These are phyloP conservation scores for Plantago coronopus DNA, from an alignment of 305 asterid genomes.

Conservation along the genomic window DNA sequence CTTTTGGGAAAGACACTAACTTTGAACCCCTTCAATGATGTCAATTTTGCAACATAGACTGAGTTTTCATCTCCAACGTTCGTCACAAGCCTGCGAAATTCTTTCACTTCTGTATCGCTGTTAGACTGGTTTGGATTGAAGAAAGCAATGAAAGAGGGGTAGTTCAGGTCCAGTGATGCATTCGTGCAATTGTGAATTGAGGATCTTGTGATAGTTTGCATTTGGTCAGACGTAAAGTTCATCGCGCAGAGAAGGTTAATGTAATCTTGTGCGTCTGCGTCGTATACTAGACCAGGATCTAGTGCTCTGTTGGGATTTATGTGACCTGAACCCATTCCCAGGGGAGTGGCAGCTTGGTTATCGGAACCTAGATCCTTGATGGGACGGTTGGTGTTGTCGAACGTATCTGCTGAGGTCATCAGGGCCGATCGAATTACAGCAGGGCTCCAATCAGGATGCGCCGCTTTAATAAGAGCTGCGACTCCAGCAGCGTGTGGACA, in stretches of 20 bases:
- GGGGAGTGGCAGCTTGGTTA: slow-evolving; percentile 1
- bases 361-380: slow-evolving; percentile 6
- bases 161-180: slow-evolving; percentile 13
- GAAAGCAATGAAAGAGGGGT: slow-evolving; percentile 17
- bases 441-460: slow-evolving; percentile 20
- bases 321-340: slow-evolving; percentile 20
- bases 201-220: slow-evolving; percentile 1
- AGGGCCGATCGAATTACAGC: slow-evolving; percentile 14
- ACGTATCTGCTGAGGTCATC: slow-evolving; percentile 11
- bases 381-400: slow-evolving; percentile 12
- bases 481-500: slow-evolving; percentile 15
- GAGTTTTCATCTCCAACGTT: background rate
- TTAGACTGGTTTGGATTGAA: background rate
- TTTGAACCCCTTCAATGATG: slow-evolving; percentile 31
- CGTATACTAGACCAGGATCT: slow-evolving; percentile 19
- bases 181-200: slow-evolving; percentile 2
- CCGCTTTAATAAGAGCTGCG: slow-evolving; percentile 7
- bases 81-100: slow-evolving; percentile 4
- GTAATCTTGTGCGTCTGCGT: slow-evolving; percentile 8
- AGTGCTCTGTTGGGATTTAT: slow-evolving; percentile 17
- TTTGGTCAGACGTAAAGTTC: slow-evolving; percentile 9
- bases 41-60: slow-evolving; percentile 17
- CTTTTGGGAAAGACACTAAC: slow-evolving; percentile 34
- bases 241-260: slow-evolving; percentile 21
- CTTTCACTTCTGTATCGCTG: background rate